A percentile compares a stretch with the other conserved stretches of the same genome.
These are phyloP conservation scores for Cercospora sesami DNA, from an alignment of 2,329 filamentous ascomycete species.

Conservation along the genomic window DNA sequence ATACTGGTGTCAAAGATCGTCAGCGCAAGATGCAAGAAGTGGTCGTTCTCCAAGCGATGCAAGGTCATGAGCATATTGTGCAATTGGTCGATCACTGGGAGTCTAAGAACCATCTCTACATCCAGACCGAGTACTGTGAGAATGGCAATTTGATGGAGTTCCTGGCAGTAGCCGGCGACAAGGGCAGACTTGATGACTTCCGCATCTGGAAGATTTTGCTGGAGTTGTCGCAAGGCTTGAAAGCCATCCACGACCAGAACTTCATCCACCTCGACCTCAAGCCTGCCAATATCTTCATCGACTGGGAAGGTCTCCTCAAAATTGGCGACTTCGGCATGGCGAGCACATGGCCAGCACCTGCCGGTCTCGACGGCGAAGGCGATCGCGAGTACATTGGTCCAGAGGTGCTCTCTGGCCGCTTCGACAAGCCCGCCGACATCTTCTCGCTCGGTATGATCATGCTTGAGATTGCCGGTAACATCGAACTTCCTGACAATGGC, in stretches of 20 bases:
- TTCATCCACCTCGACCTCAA: slow-evolving; percentile 86
- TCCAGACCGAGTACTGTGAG: slow-evolving; percentile 96
- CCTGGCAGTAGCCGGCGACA: slow-evolving; percentile 75
- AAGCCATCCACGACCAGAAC: slow-evolving; percentile 83
- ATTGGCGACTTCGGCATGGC: slow-evolving; percentile 87
- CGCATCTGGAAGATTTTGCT: slow-evolving; percentile 97
- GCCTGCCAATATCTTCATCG: slow-evolving; percentile 79
- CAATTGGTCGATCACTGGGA: slow-evolving; percentile 88
- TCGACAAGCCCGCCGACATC: slow-evolving; percentile 87
- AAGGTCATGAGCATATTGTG: slow-evolving; percentile 79
- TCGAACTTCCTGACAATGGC: slow-evolving; percentile 90
- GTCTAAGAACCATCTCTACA: slow-evolving; percentile 80
- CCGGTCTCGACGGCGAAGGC: slow-evolving; percentile 82
- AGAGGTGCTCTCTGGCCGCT: slow-evolving; percentile 82
- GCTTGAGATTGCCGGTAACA: slow-evolving; percentile 91
- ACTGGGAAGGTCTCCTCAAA: slow-evolving; percentile 77
- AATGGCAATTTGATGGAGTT: slow-evolving; percentile 89
- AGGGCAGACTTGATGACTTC: slow-evolving; percentile 90
- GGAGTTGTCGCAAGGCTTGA: slow-evolving; percentile 76
- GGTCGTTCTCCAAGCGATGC: slow-evolving; percentile 71
- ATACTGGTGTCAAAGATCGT: slow-evolving; percentile 76
- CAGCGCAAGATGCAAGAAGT: slow-evolving; percentile 83
- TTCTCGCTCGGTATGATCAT: slow-evolving; percentile 94
- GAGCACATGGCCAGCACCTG: slow-evolving; percentile 71
- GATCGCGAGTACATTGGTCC: slow-evolving; percentile 96